Base-by-base conservation (phyloP, 352 stramenopile genomes). In the Phytopythium helicoides region DNA sequence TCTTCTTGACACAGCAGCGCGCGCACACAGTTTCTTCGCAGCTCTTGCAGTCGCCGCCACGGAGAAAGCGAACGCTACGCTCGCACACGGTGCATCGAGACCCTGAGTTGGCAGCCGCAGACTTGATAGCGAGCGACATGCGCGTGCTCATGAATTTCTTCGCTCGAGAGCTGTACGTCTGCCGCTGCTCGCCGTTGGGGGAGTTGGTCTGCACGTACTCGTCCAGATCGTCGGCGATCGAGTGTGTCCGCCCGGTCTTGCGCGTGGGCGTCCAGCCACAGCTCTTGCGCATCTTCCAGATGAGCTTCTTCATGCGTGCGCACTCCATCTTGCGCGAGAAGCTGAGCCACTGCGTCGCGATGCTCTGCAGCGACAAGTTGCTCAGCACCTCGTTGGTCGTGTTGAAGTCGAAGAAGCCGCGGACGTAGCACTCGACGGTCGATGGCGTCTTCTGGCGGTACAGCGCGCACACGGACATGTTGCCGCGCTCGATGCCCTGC, bases 1-100 rank as follows among this genome's bases (percentile, higher is more conserved):
- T 51, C 56, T 71, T 64, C 35, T 69, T 73, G 33, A 69, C 52
- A 18, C 50, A 64, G 23, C 68, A 77, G 47, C 66, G 71, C 6
- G 67, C 69, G 35, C 68, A 78, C 10, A 78, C 50, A 19, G 49
- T 56, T 9, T 60, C 52, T 4, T 66, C 51, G 28, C 68, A 78
- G 34, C 64, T 68, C 37, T 60, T 64, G 45, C 67, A 52, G 28
- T 34, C 26, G 46, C 21, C 12, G 46, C 19, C 21, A 21, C 46
- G 46, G 18, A 42, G 33, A 31, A 52, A 52, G 31, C 46, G 46
- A 15, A 52, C 28, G 31, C 46, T 25, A 19, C 46, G 46, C 6
- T 42, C 46, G 15, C 46, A 52, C n/a, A 40, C 46, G 19, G 2
- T 18, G 46, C 46, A 52, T 3, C 46, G 46, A 18, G 46, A 40